A percentile compares a stretch with the other conserved stretches of the same genome.
These are phyloP conservation scores for Hericium rajendrae DNA, from an alignment of 768 basidiomycete species.

Conservation along the genomic window DNA sequence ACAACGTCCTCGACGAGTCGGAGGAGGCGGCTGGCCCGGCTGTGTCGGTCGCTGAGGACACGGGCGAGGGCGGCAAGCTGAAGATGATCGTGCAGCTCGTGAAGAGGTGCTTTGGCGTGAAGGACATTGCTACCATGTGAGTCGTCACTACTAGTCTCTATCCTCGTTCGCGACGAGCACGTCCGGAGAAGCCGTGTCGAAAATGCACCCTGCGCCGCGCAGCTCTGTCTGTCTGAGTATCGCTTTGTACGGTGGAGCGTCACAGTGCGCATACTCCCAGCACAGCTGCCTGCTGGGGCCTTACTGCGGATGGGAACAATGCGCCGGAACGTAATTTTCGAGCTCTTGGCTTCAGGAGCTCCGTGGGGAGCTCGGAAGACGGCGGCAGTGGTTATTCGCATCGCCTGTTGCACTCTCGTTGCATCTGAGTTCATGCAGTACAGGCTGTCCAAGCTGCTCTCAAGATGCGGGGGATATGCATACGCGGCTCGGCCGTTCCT, in stretches of 20 bases:
- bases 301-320: background rate
- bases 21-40: conserved; percentile 1
- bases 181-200: background rate
- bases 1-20: background rate
- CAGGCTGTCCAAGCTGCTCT: too few relatives aligned
- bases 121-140: conserved; percentile 94
- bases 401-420: too few relatives aligned
- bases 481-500: too few relatives aligned
- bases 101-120: conserved; percentile 86
- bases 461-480: too few relatives aligned
- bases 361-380: too few relatives aligned
- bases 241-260: too few relatives aligned
- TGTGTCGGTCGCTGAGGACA: conserved; percentile 29
- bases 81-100: conserved; percentile 90
- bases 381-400: too few relatives aligned
- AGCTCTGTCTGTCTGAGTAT: too few relatives aligned
- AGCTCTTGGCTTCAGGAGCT: background rate
- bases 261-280: too few relatives aligned
- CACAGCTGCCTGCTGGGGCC: conserved; percentile 3
- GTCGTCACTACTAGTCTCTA: background rate
- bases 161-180: background rate
- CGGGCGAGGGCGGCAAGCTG: conserved; percentile 83
- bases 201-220: background rate
- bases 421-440: too few relatives aligned
- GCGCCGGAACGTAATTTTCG: background rate